A percentile compares a stretch with the other conserved stretches of the same genome.
Evolutionary conservation across 1,284 basidiomycete genomes (phyloP).

Genomic region (Fistulina hepatica): DNA sequence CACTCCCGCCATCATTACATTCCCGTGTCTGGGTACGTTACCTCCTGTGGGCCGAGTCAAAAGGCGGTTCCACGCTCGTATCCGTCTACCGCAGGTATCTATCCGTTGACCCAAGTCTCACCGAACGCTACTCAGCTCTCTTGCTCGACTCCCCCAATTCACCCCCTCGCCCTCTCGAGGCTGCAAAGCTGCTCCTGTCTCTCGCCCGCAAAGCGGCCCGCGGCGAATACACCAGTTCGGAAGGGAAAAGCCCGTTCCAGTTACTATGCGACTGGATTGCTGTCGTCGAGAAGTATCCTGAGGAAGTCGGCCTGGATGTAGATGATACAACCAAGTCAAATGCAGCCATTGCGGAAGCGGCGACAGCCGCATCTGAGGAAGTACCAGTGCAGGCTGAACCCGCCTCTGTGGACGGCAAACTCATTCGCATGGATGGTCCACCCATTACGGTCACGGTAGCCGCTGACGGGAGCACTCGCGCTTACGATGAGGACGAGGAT

Average conservation of each 20-base stretch:
- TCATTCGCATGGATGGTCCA: conserved; percentile 70
- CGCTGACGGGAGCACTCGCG: conserved; percentile 35
- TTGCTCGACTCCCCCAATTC: conserved; percentile 60
- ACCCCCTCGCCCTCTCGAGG: conserved; percentile 79
- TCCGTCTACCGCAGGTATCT: conserved; percentile 89
- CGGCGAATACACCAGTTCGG: conserved; percentile 80
- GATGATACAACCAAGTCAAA: conserved; percentile 56
- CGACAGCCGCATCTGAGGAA: conserved; percentile 24
- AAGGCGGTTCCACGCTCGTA: conserved; percentile 79
- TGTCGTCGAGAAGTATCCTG: conserved; percentile 82
- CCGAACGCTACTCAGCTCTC: conserved; percentile 74
- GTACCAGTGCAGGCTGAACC: conserved; percentile 31
- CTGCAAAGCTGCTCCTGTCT: conserved; percentile 81
- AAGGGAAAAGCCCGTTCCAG: conserved; percentile 94
- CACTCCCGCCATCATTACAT: conserved; percentile 91
- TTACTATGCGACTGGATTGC: conserved; percentile 90
- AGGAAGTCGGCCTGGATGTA: conserved; percentile 87
- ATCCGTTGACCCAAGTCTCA: conserved; percentile 73
- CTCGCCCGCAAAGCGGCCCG: conserved; percentile 76
- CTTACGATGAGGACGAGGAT: conserved; percentile 78
- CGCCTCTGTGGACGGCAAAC: conserved; percentile 45
- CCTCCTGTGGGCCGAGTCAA: conserved; percentile 85
- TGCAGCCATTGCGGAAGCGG: conserved; percentile 32
- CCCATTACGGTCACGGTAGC: conserved; percentile 37
- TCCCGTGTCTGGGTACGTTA: conserved; percentile 90